Evolutionary conservation across 306 rosid species (phyloP).

Genomic region (Aeschynomene evenia): DNA sequence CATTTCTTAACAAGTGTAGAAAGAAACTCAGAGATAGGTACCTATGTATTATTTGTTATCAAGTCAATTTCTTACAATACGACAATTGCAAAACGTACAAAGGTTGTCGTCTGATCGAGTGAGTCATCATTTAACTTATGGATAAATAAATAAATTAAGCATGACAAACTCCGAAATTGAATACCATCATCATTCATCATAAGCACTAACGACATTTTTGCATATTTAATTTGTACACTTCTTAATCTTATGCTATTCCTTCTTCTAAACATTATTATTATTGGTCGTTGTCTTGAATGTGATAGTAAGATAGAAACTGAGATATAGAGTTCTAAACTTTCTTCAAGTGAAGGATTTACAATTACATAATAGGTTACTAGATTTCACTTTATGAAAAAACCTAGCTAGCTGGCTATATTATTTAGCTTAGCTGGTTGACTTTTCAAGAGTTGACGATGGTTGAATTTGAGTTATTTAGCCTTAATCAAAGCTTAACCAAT

Average conservation of each 20-base stretch:
- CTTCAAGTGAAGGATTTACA: neutral
- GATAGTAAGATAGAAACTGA: neutral
- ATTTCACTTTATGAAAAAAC: neutral
- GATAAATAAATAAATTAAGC: neutral
- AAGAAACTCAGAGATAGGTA: no score
- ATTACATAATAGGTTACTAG: no score
- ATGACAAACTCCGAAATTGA: slow-evolving; percentile 15
- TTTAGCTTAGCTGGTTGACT: slow-evolving; percentile 8
- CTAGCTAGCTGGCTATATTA: no score
- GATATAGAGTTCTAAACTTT: neutral
- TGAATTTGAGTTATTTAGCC: slow-evolving; percentile 7
- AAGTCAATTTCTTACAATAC: slow-evolving; percentile 13
- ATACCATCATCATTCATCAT: neutral
- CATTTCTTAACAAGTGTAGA: no score
- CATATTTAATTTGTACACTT: neutral
- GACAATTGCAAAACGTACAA: slow-evolving; percentile 22
- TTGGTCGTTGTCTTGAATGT: slow-evolving; percentile 8
- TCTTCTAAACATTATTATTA: slow-evolving; percentile 13
- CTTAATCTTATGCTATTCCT: neutral
- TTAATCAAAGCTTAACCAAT: neutral
- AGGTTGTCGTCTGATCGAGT: slow-evolving; percentile 25
- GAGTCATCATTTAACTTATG: slow-evolving; percentile 3
- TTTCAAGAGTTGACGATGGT: neutral
- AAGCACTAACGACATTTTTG: neutral
- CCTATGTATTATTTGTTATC: neutral